These are phyloP conservation scores for Phytophthora megakarya DNA, from an alignment of 352 stramenopile species.

Conservation along the genomic window DNA sequence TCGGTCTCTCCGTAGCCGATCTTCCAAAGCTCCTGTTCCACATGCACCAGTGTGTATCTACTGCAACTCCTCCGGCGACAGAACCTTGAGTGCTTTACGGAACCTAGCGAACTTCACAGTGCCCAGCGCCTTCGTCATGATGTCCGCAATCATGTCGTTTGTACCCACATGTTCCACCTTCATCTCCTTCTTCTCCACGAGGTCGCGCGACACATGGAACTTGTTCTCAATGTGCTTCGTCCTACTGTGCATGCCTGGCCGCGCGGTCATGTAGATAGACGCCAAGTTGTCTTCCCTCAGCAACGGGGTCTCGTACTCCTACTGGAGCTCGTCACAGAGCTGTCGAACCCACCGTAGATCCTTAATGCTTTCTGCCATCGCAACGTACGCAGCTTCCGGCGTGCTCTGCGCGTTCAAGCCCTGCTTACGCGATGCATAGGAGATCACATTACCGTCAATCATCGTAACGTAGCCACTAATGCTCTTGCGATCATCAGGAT, in stretches of 20 bases:
- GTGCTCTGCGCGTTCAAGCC: slow-evolving; percentile 34
- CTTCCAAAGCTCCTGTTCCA: neutral
- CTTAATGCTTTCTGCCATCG: slow-evolving; percentile 22
- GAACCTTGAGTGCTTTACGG: neutral
- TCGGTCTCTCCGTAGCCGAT: neutral
- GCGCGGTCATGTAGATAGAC: slow-evolving; percentile 1
- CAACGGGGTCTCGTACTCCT: slow-evolving; percentile 2
- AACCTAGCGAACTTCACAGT: neutral
- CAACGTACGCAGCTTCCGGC: slow-evolving; percentile 34
- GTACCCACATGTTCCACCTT: slow-evolving; percentile 1
- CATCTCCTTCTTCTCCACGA: neutral
- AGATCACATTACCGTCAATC: slow-evolving; percentile 25
- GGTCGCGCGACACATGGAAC: neutral
- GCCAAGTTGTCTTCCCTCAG: slow-evolving; percentile 2
- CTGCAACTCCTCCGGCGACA: neutral
- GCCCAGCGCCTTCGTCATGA: neutral
- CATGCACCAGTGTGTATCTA: neutral
- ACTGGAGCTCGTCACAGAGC: slow-evolving; percentile 6
- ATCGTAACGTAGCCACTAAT: slow-evolving; percentile 33
- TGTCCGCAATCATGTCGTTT: slow-evolving; percentile 5
- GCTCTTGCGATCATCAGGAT: slow-evolving; percentile 20
- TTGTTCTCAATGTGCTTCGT: slow-evolving; percentile 5
- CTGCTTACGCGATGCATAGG: slow-evolving; percentile 34
- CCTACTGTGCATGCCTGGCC: neutral
- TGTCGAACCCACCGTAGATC: slow-evolving; percentile 30